Evolutionary conservation across 1,139 yeast species (phyloP).

Genomic region (Sugiyamaella neomexicana): DNA sequence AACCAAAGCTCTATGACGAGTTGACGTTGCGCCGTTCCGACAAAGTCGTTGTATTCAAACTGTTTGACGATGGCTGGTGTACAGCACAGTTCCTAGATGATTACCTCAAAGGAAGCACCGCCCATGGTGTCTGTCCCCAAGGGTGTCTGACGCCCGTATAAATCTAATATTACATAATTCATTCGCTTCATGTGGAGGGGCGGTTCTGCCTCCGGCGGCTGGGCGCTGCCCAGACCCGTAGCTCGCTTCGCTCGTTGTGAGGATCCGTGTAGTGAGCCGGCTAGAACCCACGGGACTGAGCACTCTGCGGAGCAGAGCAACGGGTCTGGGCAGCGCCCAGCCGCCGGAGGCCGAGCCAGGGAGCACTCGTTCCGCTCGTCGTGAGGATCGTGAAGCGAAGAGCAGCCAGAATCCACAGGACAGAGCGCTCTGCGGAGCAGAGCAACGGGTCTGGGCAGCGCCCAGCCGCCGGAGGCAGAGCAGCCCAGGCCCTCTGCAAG

Average conservation of each 20-base stretch:
- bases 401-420: no score
- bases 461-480: no score
- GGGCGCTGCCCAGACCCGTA: neutral
- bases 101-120: constrained; percentile 16
- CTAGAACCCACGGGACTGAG: no score
- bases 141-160: constrained; percentile 20
- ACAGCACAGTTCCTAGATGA: constrained; percentile 20
- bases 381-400: neutral
- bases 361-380: neutral
- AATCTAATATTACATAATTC: neutral
- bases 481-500: no score
- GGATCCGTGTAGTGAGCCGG: no score
- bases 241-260: neutral
- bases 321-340: no score
- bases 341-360: no score
- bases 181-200: neutral
- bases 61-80: constrained; percentile 46
- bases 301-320: no score
- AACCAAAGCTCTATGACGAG: constrained; percentile 41
- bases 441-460: no score
- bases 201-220: neutral
- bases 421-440: no score
- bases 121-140: constrained; percentile 21
- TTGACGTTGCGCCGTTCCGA: constrained; percentile 38
- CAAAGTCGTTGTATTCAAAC: constrained; percentile 35